Conservation (phyloP, 768 basidiomycete genomes). For the Pleurotus cornucopiae region DNA sequence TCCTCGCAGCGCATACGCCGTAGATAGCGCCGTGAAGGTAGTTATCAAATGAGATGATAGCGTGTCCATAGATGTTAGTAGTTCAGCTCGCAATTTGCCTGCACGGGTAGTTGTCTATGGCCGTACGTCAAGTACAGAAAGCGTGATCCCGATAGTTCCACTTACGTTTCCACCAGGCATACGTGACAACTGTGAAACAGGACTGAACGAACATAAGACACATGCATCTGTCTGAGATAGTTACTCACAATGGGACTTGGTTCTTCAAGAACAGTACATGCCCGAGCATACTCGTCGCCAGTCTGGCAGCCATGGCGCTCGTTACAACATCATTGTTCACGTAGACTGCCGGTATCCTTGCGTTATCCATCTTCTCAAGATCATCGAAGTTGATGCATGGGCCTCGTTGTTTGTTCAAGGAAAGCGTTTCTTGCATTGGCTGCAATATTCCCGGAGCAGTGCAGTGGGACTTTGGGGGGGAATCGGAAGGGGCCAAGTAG, state of each 20-base stretch:
- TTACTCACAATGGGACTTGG: conserved; percentile 72
- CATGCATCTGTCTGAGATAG: not conserved
- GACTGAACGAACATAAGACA: conserved; percentile 32
- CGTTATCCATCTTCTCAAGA: not conserved
- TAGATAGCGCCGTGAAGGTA: conserved; percentile 70
- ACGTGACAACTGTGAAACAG: conserved; percentile 58
- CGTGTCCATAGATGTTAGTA: conserved; percentile 65
- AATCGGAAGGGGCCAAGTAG: not conserved
- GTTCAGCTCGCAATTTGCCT: conserved; percentile 55
- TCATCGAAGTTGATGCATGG: not conserved
- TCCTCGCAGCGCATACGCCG: conserved; percentile 29
- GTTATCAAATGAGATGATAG: conserved; percentile 71
- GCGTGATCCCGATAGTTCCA: not conserved
- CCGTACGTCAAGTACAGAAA: not conserved
- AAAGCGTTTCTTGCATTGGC: not conserved
- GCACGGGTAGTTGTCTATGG: conserved; percentile 41
- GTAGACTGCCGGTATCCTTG: conserved; percentile 28
- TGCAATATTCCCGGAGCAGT: not conserved
- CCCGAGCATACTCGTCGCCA: conserved; percentile 59
- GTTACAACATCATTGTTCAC: conserved; percentile 52
- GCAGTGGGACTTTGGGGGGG: not conserved
- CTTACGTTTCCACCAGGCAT: conserved; percentile 46
- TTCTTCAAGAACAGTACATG: conserved; percentile 77
- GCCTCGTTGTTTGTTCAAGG: too few relatives aligned
- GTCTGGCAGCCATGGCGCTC: conserved; percentile 56